Percentiles rank a stretch among this genome's conserved stretches.
Evolutionary conservation across 75 land plant genomes (phyloP).

Genomic region (Cupressus sempervirens): DNA sequence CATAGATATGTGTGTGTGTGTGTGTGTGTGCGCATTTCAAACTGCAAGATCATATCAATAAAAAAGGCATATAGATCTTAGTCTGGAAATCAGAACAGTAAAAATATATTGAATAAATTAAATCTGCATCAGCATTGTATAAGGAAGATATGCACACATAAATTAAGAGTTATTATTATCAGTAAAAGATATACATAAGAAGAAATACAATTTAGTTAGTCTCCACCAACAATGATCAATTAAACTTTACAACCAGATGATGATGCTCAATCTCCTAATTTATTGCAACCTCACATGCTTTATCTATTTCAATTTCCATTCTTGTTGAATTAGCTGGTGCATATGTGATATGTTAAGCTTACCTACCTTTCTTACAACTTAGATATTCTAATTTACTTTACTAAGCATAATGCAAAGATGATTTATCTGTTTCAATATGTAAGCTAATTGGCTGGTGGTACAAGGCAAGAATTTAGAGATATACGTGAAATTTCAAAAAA

Average conservation of each 20-base stretch:
- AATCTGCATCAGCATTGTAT: too few relatives aligned
- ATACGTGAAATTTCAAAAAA: neutral
- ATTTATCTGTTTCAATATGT: neutral
- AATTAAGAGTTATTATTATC: too few relatives aligned
- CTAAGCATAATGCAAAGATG: neutral
- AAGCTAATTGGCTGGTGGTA: neutral
- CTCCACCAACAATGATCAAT: too few relatives aligned
- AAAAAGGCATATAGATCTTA: too few relatives aligned
- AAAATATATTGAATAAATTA: too few relatives aligned
- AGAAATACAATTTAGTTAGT: too few relatives aligned
- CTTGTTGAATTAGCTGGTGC: neutral
- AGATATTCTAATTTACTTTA: neutral
- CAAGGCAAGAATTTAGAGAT: neutral
- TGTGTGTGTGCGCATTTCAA: too few relatives aligned
- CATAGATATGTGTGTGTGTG: too few relatives aligned
- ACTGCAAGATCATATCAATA: too few relatives aligned
- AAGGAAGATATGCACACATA: too few relatives aligned
- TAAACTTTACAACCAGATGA: neutral
- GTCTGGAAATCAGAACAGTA: too few relatives aligned
- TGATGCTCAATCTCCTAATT: neutral
- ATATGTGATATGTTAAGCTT: neutral
- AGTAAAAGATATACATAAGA: too few relatives aligned
- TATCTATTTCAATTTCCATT: neutral
- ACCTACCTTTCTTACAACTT: neutral
- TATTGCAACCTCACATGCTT: neutral